Percentiles rank a stretch among this genome's conserved stretches.
These are phyloP conservation scores for Mycena pura DNA, from an alignment of 768 basidiomycete species.

Conservation along the genomic window DNA sequence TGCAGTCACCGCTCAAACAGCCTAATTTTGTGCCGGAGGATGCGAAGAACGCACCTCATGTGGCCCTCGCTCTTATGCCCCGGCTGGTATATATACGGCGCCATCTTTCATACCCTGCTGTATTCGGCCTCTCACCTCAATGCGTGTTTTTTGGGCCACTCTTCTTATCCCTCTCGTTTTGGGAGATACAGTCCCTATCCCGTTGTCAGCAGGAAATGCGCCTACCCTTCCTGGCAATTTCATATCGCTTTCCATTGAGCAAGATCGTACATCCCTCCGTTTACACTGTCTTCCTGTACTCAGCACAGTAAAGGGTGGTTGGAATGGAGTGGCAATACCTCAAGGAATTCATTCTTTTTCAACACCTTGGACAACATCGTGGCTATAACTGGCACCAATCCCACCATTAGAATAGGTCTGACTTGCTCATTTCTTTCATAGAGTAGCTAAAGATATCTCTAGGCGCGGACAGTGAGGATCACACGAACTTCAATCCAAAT, in stretches of 20 bases:
- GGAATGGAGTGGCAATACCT: slow-evolving; percentile 65
- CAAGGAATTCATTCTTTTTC: slow-evolving; percentile 64
- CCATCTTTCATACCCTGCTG: background rate
- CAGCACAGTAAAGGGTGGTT: slow-evolving; percentile 46
- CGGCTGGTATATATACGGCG: slow-evolving; percentile 1
- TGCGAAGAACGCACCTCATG: slow-evolving; percentile 13
- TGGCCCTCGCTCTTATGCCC: background rate
- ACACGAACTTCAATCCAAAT: slow-evolving; percentile 58
- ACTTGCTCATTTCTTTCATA: background rate
- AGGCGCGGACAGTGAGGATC: slow-evolving; percentile 62
- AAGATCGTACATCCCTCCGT: slow-evolving; percentile 49
- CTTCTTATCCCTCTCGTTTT: slow-evolving; percentile 15
- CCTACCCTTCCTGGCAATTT: slow-evolving; percentile 51
- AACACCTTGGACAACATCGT: slow-evolving; percentile 65
- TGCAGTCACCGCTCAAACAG: no score
- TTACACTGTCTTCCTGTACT: background rate
- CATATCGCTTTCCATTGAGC: slow-evolving; percentile 72
- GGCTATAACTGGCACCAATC: slow-evolving; percentile 55
- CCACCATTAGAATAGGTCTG: slow-evolving; percentile 59
- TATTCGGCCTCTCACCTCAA: background rate
- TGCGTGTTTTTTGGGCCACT: slow-evolving; percentile 5
- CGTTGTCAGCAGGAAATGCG: slow-evolving; percentile 42
- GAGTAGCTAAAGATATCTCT: background rate
- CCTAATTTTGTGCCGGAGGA: no score
- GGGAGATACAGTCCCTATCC: slow-evolving; percentile 45